Base-by-base conservation (phyloP, 345 rosid genomes). In the Geranium rotundifolium region DNA sequence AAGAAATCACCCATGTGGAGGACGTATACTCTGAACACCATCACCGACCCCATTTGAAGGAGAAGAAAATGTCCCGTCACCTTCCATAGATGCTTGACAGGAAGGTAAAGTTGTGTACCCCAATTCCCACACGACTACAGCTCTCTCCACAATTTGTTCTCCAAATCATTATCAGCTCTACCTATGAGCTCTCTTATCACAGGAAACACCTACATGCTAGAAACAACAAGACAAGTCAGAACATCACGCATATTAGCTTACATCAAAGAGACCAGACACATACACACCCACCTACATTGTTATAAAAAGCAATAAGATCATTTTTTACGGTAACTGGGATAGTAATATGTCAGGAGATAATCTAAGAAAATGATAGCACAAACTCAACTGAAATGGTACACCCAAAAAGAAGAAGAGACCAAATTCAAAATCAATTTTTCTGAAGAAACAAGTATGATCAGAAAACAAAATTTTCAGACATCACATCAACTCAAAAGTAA, bases 1-100 rank as follows among this genome's bases (percentile, higher is more conserved):
- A 8, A 57, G 29, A 65, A 29, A 19, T 77, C 85, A 92, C 97
- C 98, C 98, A 29, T 85, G 93, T 61, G 71, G 69, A 66, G 81
- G 72, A 69, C 85, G 88, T 17, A 71, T 57, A 80, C 76, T 84
- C 49, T 75, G 80, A 67, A 57, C 76, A 62, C 79, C 81, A 61
- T 79, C 79, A 19, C 63, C 30, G 63, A 63, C 66, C 74, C 90
- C 89, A 72, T 76, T 83, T n/a, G 80, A 66, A 57, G 88, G 87
- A 68, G 81, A 73, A 64, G 84, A 73, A 50, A 75, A 64, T 60
- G 78, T 73, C 72, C 66, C 71, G 49, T 87, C 89, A 87, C 88
- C 76, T 81, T 86, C 87, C 98, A 93, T 93, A 68, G 49, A 76
- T 83, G 34, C 69, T 81, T 56, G 68, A 70, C 67, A 73, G 66